A percentile compares a stretch with the other conserved stretches of the same genome.
Conservation (phyloP, 1,284 basidiomycete genomes). For the Malassezia restricta region DNA sequence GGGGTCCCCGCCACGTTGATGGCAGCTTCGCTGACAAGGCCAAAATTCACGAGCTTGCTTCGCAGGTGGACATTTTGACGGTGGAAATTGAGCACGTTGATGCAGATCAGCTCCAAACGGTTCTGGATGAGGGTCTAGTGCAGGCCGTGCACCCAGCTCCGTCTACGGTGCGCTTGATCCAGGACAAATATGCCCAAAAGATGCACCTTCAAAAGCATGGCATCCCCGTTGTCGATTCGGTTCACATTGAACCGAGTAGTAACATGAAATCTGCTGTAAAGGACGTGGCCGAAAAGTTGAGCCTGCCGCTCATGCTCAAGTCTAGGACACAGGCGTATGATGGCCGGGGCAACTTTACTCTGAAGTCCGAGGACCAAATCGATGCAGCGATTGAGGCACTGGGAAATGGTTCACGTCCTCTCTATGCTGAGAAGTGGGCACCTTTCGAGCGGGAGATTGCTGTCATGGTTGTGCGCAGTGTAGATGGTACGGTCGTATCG, state of each 20-base stretch:
- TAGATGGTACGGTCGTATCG: slow-evolving; percentile 59
- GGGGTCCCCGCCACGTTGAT: slow-evolving; percentile 57
- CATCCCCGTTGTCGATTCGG: slow-evolving; percentile 63
- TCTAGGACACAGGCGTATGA: slow-evolving; percentile 89
- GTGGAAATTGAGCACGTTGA: slow-evolving; percentile 98
- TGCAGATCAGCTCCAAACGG: slow-evolving; percentile 56
- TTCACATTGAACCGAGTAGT: slow-evolving; percentile 20
- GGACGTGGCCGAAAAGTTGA: slow-evolving; percentile 50
- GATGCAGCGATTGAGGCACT: slow-evolving; percentile 55
- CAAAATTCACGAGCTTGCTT: slow-evolving; percentile 69
- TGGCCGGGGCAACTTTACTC: slow-evolving; percentile 79
- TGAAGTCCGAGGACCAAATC: slow-evolving; percentile 54
- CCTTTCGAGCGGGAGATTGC: slow-evolving; percentile 81
- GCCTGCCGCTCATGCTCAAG: slow-evolving; percentile 91
- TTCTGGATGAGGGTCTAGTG: slow-evolving; percentile 39
- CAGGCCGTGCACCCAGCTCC: slow-evolving; percentile 69
- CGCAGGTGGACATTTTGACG: slow-evolving; percentile 75
- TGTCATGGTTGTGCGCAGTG: slow-evolving; percentile 80
- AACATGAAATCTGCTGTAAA: slow-evolving; percentile 9
- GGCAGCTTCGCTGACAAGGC: slow-evolving; percentile 73
- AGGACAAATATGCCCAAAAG: slow-evolving; percentile 91
- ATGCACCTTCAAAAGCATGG: slow-evolving; percentile 50
- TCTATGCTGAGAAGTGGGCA: slow-evolving; percentile 92
- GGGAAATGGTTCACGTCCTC: slow-evolving; percentile 43
- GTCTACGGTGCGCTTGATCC: slow-evolving; percentile 71